phyloP scores from a whole-genome alignment of 2,329 filamentous ascomycete genomes.

The Epicoccum sorghinum region DNA sequence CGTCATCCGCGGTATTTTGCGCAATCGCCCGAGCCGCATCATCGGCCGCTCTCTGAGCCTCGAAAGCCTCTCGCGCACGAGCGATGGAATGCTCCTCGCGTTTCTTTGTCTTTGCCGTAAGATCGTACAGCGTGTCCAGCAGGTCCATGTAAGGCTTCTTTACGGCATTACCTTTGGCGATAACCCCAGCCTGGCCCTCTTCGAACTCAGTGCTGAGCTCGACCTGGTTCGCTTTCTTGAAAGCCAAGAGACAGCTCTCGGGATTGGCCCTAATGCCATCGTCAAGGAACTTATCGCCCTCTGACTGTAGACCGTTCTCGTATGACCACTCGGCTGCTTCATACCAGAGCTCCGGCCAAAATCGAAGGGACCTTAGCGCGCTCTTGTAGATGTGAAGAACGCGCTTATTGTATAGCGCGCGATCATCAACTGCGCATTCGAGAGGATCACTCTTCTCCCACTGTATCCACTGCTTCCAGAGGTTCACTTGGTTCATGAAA shows the following conservation, averaged over 20 bases:
- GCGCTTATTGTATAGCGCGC: slow-evolving; percentile 74
- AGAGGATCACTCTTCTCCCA: slow-evolving; percentile 96
- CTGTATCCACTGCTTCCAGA: slow-evolving; percentile 92
- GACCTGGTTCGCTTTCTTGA: slow-evolving; percentile 87
- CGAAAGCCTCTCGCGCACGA: slow-evolving; percentile 61
- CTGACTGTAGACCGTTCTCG: slow-evolving; percentile 71
- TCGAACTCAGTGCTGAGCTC: slow-evolving; percentile 79
- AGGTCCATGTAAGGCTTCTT: slow-evolving; percentile 83
- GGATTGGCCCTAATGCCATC: slow-evolving; percentile 89
- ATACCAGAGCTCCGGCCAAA: slow-evolving; percentile 96
- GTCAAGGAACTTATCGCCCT: slow-evolving; percentile 78
- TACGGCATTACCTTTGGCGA: slow-evolving; percentile 72
- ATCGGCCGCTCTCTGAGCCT: slow-evolving; percentile 52
- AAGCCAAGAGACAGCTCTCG: slow-evolving; percentile 86
- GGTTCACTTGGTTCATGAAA: slow-evolving; percentile 79
- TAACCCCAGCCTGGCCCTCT: slow-evolving; percentile 73
- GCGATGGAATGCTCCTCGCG: slow-evolving; percentile 68
- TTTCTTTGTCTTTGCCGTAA: slow-evolving; percentile 73
- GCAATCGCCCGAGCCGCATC: slow-evolving; percentile 47
- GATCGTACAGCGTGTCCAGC: slow-evolving; percentile 84
- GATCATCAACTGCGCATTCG: slow-evolving; percentile 82
- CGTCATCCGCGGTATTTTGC: slow-evolving; percentile 48
- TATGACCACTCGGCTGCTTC: slow-evolving; percentile 94
- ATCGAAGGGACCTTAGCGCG: slow-evolving; percentile 88
- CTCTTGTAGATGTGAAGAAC: slow-evolving; percentile 93